A percentile compares a stretch with the other conserved stretches of the same genome.
phyloP scores from a whole-genome alignment of 2,329 filamentous ascomycete genomes.

The Ascochyta koolunga region DNA sequence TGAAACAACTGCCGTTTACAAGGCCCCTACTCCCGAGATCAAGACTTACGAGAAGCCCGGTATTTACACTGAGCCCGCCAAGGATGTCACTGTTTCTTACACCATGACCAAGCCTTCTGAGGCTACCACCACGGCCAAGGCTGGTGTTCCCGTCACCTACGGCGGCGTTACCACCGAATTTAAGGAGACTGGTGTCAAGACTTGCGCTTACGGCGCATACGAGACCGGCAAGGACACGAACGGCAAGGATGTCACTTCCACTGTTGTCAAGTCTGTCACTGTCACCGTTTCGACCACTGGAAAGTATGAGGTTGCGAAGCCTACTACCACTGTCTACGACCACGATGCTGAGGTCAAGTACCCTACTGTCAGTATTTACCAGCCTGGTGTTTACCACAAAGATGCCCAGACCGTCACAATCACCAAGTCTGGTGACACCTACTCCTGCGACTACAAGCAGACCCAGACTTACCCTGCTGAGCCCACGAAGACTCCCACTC shows the following conservation, averaged over 20 bases:
- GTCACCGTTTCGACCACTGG: conserved; percentile 32
- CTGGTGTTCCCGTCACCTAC: conserved; percentile 34
- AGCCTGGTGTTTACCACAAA: conserved; percentile 38
- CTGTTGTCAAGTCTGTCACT: conserved; percentile 32
- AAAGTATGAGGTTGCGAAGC: conserved; percentile 41
- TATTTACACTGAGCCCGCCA: conserved; percentile 37
- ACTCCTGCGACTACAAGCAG: conserved; percentile 38
- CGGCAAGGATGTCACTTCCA: conserved; percentile 27
- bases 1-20: conserved; percentile 28
- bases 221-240: conserved; percentile 22
- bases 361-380: conserved; percentile 31
- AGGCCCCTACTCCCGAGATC: conserved; percentile 31
- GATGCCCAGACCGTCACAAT: conserved; percentile 39
- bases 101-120: conserved; percentile 29
- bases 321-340: conserved; percentile 39
- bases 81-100: conserved; percentile 31
- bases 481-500: conserved; percentile 17
- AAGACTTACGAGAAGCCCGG: conserved; percentile 39
- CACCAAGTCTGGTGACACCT: conserved; percentile 36
- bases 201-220: conserved; percentile 32
- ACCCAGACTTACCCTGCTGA: conserved; percentile 26
- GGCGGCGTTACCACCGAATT: conserved; percentile 32
- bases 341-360: conserved; percentile 35
- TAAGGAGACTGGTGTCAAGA: conserved; percentile 32
- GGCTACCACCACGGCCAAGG: conserved; percentile 29